phyloP scores from a whole-genome alignment of 202 grass and related monocot species.

The Carex arenaria region DNA sequence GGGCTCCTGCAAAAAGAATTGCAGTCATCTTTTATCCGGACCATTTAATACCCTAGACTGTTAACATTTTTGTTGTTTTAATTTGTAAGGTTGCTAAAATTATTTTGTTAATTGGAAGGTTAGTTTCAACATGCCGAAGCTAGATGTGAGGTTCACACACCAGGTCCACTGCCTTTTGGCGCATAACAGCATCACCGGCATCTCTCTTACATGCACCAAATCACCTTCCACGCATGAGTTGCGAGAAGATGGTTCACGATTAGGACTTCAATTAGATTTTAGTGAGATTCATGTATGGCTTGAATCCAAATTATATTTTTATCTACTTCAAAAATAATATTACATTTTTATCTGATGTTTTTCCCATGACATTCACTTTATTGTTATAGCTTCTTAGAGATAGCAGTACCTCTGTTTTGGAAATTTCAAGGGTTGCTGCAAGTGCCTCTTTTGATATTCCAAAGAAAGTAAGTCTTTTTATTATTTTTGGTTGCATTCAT shows the following conservation, averaged over 20 bases:
- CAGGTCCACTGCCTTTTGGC: conserved; percentile 57
- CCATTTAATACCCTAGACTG: not conserved
- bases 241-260: conserved; percentile 45
- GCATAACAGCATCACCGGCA: conserved; percentile 69
- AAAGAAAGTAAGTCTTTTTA: conserved; percentile 48
- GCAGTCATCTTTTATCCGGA: not conserved
- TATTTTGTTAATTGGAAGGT: conserved; percentile 94
- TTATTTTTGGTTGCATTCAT: not conserved
- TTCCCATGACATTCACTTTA: conserved; percentile 26
- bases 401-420: conserved; percentile 66
- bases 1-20: conserved; percentile 12
- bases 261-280: conserved; percentile 70
- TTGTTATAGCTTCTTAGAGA: conserved; percentile 83
- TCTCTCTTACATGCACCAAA: conserved; percentile 60
- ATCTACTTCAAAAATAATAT: not conserved
- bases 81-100: conserved; percentile 59
- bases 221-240: conserved; percentile 43
- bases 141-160: conserved; percentile 90
- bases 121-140: conserved; percentile 99
- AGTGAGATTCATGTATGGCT: conserved; percentile 77
- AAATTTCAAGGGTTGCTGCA: conserved; percentile 64
- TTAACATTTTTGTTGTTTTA: conserved; percentile 20
- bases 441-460: conserved; percentile 70
- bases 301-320: not conserved
- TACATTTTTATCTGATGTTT: not conserved